Evolutionary conservation across 495 filamentous ascomycete species (phyloP).

Genomic region (Penicillium argentinense): DNA sequence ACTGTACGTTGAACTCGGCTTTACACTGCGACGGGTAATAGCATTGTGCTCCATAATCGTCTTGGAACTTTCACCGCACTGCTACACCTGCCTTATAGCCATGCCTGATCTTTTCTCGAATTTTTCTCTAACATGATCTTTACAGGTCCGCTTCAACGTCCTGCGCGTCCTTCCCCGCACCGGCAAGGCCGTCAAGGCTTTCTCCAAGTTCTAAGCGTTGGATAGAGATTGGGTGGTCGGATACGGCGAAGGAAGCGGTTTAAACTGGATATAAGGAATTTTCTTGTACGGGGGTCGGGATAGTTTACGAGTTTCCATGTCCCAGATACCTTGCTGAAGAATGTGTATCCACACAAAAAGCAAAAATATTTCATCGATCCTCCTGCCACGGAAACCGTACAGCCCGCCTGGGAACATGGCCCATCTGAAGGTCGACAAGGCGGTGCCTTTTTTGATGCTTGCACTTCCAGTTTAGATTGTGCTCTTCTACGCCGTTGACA

Average conservation of each 20-base stretch:
- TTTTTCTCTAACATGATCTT: slow-evolving; percentile 18
- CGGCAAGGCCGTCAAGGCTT: slow-evolving; percentile 95
- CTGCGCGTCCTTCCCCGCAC: slow-evolving; percentile 95
- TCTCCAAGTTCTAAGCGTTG: slow-evolving; percentile 87
- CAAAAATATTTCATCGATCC: slow-evolving; percentile 43
- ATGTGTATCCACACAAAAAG: slow-evolving; percentile 51
- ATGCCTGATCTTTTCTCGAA: too few species aligned
- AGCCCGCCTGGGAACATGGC: slow-evolving; percentile 13
- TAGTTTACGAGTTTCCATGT: slow-evolving; percentile 52
- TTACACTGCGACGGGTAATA: neutral
- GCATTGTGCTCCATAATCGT: neutral
- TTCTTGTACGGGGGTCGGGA: slow-evolving; percentile 44
- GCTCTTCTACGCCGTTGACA: slow-evolving; percentile 10
- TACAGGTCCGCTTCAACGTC: slow-evolving; percentile 96
- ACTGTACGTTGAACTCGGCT: slow-evolving; percentile 66
- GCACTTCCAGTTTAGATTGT: slow-evolving; percentile 20
- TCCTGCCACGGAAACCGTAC: slow-evolving; percentile 36
- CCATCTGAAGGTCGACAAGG: slow-evolving; percentile 11
- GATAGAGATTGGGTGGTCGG: slow-evolving; percentile 34
- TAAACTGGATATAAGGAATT: slow-evolving; percentile 44
- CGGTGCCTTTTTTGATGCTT: slow-evolving; percentile 17
- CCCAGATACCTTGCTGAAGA: slow-evolving; percentile 49
- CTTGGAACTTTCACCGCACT: too few species aligned
- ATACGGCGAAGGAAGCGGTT: slow-evolving; percentile 46
- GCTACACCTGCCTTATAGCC: too few species aligned